Percentiles rank a stretch among this genome's conserved stretches.
These are phyloP conservation scores for Citrullus amarus DNA, from an alignment of 306 rosid genomes.

Conservation along the genomic window DNA sequence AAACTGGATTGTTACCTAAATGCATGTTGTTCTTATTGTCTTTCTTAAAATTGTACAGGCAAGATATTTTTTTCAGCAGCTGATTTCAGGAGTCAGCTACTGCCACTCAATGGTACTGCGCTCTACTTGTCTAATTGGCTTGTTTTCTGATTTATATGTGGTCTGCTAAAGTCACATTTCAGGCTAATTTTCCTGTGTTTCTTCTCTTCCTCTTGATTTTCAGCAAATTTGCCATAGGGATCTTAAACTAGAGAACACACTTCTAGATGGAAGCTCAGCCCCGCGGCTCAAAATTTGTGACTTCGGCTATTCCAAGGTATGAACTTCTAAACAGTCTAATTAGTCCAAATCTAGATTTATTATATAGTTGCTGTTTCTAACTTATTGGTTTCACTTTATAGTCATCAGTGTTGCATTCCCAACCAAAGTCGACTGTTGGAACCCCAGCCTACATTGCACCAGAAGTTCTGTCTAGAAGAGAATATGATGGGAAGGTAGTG, in stretches of 20 bases:
- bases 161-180: neutral
- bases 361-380: neutral
- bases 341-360: neutral
- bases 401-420: conserved; percentile 96
- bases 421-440: conserved; percentile 98
- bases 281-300: conserved; percentile 91
- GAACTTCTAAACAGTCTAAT: neutral
- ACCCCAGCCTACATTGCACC: conserved; percentile 99
- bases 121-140: conserved; percentile 4
- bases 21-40: neutral
- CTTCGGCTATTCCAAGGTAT: conserved; percentile 92
- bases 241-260: conserved; percentile 96
- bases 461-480: conserved; percentile 72
- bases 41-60: conserved; percentile 34
- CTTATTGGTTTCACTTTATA: conserved; percentile 17
- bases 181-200: neutral
- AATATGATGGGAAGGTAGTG: conserved; percentile 85
- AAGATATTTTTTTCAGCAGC: conserved; percentile 79
- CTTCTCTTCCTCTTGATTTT: neutral
- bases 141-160: neutral
- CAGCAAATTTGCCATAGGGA: conserved; percentile 99
- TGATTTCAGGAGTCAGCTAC: conserved; percentile 95
- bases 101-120: conserved; percentile 79
- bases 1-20: neutral
- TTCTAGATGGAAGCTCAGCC: conserved; percentile 86